Conservation (phyloP, 2,329 filamentous ascomycete species). For the Plectosphaerella cucumerina region DNA sequence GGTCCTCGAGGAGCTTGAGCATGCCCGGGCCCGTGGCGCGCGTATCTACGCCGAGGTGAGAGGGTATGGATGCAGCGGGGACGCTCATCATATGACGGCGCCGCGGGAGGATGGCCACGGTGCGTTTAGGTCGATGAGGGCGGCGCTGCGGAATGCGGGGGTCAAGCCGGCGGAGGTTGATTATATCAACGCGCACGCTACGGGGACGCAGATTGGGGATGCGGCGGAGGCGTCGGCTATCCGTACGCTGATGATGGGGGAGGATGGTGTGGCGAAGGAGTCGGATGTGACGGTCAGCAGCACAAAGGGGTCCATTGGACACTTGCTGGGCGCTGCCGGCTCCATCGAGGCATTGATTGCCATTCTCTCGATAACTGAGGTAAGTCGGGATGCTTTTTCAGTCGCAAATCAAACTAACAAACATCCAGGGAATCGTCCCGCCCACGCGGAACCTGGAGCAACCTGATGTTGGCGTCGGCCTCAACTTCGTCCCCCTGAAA, state of each 20-base stretch:
- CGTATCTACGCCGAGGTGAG: constrained; percentile 82
- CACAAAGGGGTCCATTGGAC: constrained; percentile 89
- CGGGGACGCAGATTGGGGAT: constrained; percentile 81
- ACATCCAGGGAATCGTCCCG: constrained; percentile 65
- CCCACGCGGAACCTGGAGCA: constrained; percentile 80
- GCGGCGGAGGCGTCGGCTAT: constrained; percentile 84
- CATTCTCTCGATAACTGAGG: constrained; percentile 73
- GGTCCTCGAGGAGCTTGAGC: constrained; percentile 84
- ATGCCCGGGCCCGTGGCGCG: constrained; percentile 75
- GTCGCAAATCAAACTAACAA: background rate
- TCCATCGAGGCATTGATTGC: constrained; percentile 87
- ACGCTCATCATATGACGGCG: constrained; percentile 91
- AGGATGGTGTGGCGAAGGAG: constrained; percentile 59
- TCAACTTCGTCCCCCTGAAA: constrained; percentile 76
- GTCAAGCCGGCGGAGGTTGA: constrained; percentile 69
- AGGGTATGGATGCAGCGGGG: constrained; percentile 87
- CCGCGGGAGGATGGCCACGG: constrained; percentile 79
- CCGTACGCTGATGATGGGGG: constrained; percentile 68
- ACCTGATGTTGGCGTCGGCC: constrained; percentile 63
- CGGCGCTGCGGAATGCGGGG: constrained; percentile 69
- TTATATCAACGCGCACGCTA: constrained; percentile 96
- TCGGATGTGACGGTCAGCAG: constrained; percentile 78
- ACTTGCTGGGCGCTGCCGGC: constrained; percentile 86
- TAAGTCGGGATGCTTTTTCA: constrained; percentile 47
- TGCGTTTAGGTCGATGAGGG: constrained; percentile 79